Conservation (phyloP, 2,329 filamentous ascomycete species). For the Trichoderma sp. region DNA sequence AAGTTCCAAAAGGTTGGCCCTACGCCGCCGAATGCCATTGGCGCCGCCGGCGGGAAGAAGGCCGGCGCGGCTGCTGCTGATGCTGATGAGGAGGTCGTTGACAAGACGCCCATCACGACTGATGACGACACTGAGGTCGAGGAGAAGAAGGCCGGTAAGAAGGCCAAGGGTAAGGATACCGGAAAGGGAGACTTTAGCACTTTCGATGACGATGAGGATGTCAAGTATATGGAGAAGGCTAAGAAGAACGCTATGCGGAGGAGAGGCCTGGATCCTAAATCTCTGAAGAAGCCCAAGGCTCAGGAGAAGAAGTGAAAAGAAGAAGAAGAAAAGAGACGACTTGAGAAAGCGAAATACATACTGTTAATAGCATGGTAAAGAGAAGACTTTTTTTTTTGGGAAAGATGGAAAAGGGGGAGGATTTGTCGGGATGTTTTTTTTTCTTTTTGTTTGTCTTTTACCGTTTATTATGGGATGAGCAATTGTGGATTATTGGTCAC, state of each 20-base stretch:
- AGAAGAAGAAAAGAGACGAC: not conserved
- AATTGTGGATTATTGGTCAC: conserved; percentile 12
- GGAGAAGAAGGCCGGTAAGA: conserved; percentile 24
- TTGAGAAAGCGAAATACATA: not conserved
- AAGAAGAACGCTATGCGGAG: conserved; percentile 70
- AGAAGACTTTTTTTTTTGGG: not conserved
- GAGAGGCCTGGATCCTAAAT: conserved; percentile 68
- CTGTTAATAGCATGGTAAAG: conserved; percentile 2
- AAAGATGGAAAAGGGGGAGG: conserved; percentile 12
- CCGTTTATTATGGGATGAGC: not conserved
- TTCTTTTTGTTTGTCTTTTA: not conserved
- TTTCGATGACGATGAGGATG: conserved; percentile 72
- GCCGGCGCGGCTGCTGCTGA: conserved; percentile 25
- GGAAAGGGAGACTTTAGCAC: conserved; percentile 61
- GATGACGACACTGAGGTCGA: conserved; percentile 46
- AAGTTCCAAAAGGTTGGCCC: conserved; percentile 93
- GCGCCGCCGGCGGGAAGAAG: conserved; percentile 35
- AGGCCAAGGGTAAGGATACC: not conserved
- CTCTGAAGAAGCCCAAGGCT: conserved; percentile 30
- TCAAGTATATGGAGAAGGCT: conserved; percentile 68
- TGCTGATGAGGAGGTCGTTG: conserved; percentile 48
- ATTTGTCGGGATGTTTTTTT: not conserved
- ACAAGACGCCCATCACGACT: conserved; percentile 64
- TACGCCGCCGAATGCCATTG: conserved; percentile 54
- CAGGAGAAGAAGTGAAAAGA: conserved; percentile 10